A percentile compares a stretch with the other conserved stretches of the same genome.
phyloP scores from a whole-genome alignment of 768 basidiomycete species.

The Holtermanniella nyarrowii region DNA sequence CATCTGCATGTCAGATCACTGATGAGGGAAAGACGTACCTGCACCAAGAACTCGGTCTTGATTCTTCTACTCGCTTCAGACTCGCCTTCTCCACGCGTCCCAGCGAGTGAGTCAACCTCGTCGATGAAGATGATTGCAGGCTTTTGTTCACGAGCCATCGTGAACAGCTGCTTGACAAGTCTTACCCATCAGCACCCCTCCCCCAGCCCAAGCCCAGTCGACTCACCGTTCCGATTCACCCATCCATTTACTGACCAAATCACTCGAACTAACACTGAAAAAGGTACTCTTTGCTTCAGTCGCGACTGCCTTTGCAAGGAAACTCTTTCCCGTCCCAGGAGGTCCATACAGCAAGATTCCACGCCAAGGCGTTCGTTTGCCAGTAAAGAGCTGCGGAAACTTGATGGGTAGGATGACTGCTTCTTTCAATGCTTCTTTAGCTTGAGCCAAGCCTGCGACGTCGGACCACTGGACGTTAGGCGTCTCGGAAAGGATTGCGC shows the following conservation, averaged over 20 bases:
- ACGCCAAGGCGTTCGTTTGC: conserved; percentile 93
- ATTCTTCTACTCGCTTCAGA: conserved; percentile 93
- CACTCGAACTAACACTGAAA: conserved; percentile 89
- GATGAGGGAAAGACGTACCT: conserved; percentile 11
- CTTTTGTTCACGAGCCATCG: conserved; percentile 89
- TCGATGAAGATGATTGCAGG: conserved; percentile 99
- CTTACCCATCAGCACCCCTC: conserved; percentile 42
- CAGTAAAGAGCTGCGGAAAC: conserved; percentile 96
- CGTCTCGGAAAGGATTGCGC: conserved; percentile 82
- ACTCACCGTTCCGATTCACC: conserved; percentile 90
- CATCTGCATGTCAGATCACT: conserved; percentile 59
- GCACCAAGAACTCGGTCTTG: conserved; percentile 68
- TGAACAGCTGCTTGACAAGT: conserved; percentile 89
- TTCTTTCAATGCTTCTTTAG: conserved; percentile 92
- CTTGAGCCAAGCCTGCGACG: conserved; percentile 88
- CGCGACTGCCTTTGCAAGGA: conserved; percentile 93
- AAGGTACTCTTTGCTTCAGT: conserved; percentile 99
- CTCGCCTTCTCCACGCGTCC: conserved; percentile 91
- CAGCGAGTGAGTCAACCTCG: conserved; percentile 92
- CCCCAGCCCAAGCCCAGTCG: background rate
- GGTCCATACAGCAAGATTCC: conserved; percentile 95
- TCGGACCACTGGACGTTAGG: conserved; percentile 98
- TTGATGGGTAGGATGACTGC: conserved; percentile 99
- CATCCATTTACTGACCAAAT: conserved; percentile 98
- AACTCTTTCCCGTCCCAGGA: conserved; percentile 94